phyloP scores from a whole-genome alignment of 805 yeast genomes.

The Nakazawaea ambrosiae region DNA sequence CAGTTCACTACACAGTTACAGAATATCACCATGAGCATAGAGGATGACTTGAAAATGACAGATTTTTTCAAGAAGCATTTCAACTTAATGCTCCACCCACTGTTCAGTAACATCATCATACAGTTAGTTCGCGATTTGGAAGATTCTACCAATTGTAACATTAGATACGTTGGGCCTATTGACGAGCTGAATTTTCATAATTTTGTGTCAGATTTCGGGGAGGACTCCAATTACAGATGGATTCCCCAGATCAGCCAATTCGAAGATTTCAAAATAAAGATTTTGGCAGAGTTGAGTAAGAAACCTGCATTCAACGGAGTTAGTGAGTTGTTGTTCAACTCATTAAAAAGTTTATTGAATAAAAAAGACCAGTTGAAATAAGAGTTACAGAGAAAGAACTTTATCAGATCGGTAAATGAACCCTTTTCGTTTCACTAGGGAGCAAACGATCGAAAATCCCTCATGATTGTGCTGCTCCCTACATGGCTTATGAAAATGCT shows the following conservation, averaged over 20 bases:
- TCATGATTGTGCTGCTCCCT: too few relatives aligned
- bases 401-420: too few relatives aligned
- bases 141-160: constrained; percentile 27
- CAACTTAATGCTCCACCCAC: constrained; percentile 44
- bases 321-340: constrained; percentile 42
- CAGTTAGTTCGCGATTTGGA: constrained; percentile 39
- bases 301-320: constrained; percentile 40
- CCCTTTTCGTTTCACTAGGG: too few relatives aligned
- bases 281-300: constrained; percentile 32
- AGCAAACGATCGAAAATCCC: too few relatives aligned
- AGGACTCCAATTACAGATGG: constrained; percentile 22
- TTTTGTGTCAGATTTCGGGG: constrained; percentile 22
- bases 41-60: constrained; percentile 3
- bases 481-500: too few relatives aligned
- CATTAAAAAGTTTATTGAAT: constrained; percentile 41
- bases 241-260: constrained; percentile 23
- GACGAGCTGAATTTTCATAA: constrained; percentile 33
- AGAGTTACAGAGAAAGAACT: too few relatives aligned
- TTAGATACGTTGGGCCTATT: constrained; percentile 47
- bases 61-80: constrained; percentile 14
- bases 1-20: constrained; percentile 25
- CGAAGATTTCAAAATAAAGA: constrained; percentile 37
- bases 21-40: constrained; percentile 10
- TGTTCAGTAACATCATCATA: constrained; percentile 38
- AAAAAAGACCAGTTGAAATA: constrained; percentile 15